Percentiles rank a stretch among this genome's conserved stretches.
Conservation (phyloP, 495 filamentous ascomycete genomes). For the Rostrohypoxylon terebratum region DNA sequence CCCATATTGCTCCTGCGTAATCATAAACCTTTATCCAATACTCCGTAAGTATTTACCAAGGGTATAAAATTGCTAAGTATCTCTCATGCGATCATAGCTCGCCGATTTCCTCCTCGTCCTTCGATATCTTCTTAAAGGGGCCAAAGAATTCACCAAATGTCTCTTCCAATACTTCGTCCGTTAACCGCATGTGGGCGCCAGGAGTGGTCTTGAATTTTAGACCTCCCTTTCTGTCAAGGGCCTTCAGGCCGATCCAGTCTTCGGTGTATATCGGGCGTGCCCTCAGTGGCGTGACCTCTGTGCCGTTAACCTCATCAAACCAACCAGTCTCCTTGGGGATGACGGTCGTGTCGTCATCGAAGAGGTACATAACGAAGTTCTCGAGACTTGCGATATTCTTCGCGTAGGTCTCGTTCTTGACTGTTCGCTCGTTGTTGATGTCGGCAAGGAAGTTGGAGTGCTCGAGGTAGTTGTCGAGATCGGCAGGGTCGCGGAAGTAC, state of each 20-base stretch:
- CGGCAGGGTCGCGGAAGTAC: slow-evolving; percentile 84
- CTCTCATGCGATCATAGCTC: slow-evolving; percentile 44
- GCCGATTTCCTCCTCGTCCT: slow-evolving; percentile 22
- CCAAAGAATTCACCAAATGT: slow-evolving; percentile 81
- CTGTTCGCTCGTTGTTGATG: slow-evolving; percentile 89
- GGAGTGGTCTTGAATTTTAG: slow-evolving; percentile 77
- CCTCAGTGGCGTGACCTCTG: slow-evolving; percentile 72
- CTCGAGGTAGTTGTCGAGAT: slow-evolving; percentile 80
- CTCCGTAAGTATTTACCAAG: slow-evolving; percentile 8
- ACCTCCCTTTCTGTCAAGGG: slow-evolving; percentile 81
- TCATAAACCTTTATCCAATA: slow-evolving; percentile 12
- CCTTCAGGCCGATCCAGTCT: slow-evolving; percentile 92
- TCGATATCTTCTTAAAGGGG: slow-evolving; percentile 54
- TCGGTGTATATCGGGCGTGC: slow-evolving; percentile 84
- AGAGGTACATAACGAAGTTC: slow-evolving; percentile 89
- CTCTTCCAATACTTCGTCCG: slow-evolving; percentile 71
- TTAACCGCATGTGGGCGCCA: slow-evolving; percentile 87
- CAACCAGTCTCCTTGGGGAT: slow-evolving; percentile 92
- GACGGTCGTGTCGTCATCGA: slow-evolving; percentile 85
- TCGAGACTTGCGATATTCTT: slow-evolving; percentile 75
- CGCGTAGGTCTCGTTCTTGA: slow-evolving; percentile 81
- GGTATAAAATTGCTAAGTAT: slow-evolving; percentile 28
- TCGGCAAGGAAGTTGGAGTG: slow-evolving; percentile 96
- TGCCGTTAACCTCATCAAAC: slow-evolving; percentile 88
- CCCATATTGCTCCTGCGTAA: slow-evolving; percentile 23